A percentile compares a stretch with the other conserved stretches of the same genome.
phyloP scores from a whole-genome alignment of 352 stramenopile species.

The Phytophthora sansomeana region DNA sequence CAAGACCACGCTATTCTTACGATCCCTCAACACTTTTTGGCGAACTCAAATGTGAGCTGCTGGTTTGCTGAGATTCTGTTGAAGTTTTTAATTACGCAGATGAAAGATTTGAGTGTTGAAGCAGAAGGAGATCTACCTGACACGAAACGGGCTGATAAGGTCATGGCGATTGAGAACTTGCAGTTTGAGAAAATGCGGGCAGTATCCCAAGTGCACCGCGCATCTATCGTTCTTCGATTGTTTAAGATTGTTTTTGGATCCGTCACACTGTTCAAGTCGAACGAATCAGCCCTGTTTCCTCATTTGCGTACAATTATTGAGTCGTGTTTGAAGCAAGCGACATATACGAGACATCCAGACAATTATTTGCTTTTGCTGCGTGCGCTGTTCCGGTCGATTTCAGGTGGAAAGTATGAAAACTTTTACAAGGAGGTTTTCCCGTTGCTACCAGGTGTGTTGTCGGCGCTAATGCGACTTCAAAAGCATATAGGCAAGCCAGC shows the following conservation, averaged over 20 bases:
- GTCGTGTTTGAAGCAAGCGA: constrained; percentile 92
- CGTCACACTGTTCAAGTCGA: constrained; percentile 95
- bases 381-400: constrained; percentile 96
- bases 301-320: constrained; percentile 95
- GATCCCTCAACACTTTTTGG: constrained; percentile 95
- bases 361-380: constrained; percentile 96
- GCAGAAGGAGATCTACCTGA: constrained; percentile 81
- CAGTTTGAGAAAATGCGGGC: constrained; percentile 83
- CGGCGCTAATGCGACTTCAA: constrained; percentile 94
- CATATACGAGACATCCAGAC: constrained; percentile 91
- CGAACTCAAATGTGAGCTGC: constrained; percentile 93
- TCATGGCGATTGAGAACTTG: constrained; percentile 76
- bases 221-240: constrained; percentile 91
- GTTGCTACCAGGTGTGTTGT: constrained; percentile 93
- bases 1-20: constrained; percentile 94
- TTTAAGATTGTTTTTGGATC: constrained; percentile 98
- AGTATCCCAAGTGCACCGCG: constrained; percentile 75
- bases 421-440: constrained; percentile 98
- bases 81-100: constrained; percentile 95
- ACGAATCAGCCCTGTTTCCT: constrained; percentile 95
- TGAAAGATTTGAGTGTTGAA: constrained; percentile 92
- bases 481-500: constrained; percentile 84
- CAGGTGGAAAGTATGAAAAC: constrained; percentile 97
- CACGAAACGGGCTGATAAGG: constrained; percentile 76
- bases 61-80: constrained; percentile 96